phyloP scores from a whole-genome alignment of 345 rosid genomes.

The Citrus inodora region DNA sequence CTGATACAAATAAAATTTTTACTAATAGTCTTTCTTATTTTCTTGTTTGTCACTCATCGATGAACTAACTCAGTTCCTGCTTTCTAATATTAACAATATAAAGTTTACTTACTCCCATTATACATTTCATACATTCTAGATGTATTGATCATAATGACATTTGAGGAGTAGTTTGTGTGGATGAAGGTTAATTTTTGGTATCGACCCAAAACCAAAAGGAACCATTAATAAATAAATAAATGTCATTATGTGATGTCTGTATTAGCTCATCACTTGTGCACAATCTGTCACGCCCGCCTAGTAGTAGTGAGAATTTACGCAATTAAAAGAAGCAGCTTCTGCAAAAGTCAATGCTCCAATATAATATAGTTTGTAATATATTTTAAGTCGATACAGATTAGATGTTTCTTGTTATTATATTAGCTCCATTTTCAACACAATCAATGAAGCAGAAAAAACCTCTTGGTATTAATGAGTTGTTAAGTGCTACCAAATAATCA shows the following conservation, averaged over 20 bases:
- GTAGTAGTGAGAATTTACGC: not conserved
- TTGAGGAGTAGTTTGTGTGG: not conserved
- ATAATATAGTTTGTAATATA: not conserved
- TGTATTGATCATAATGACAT: not conserved
- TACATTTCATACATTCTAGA: not conserved
- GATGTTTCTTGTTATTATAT: not conserved
- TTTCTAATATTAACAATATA: too few relatives aligned
- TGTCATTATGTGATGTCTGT: not conserved
- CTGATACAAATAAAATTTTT: too few relatives aligned
- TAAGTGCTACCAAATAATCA: too few relatives aligned
- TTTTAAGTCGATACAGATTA: not conserved
- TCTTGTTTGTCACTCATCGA: too few relatives aligned
- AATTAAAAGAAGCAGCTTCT: not conserved
- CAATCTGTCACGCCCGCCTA: slow-evolving; percentile 3
- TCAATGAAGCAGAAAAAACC: not conserved
- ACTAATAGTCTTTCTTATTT: too few relatives aligned
- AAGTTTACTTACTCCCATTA: not conserved
- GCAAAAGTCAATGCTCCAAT: slow-evolving; percentile 3
- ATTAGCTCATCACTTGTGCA: not conserved
- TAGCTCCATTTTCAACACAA: slow-evolving; percentile 4
- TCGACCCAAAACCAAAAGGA: too few relatives aligned
- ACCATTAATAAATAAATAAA: too few relatives aligned
- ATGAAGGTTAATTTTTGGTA: not conserved
- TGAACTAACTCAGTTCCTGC: too few relatives aligned
- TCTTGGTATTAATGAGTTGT: too few relatives aligned